Percentiles rank a stretch among this genome's conserved stretches.
Conservation (phyloP, 768 basidiomycete species). For the Boletus rufocinnamomeus region DNA sequence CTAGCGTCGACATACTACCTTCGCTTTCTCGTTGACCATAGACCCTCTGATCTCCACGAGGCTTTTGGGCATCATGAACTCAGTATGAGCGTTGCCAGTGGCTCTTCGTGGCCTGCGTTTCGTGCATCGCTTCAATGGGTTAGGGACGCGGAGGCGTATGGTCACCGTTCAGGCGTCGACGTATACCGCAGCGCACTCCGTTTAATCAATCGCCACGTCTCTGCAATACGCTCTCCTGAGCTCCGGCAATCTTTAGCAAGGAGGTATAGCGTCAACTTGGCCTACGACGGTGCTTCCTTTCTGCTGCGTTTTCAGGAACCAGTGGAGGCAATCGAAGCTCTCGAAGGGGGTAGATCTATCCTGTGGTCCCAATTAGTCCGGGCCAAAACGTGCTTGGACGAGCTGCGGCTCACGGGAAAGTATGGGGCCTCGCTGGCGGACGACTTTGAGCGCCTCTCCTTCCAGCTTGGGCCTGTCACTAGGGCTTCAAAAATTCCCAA, state of each 20-base stretch:
- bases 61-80: conserved; percentile 30
- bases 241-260: conserved; percentile 21
- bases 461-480: conserved; percentile 16
- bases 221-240: conserved; percentile 17
- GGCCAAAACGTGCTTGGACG: conserved; percentile 28
- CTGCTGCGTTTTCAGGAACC: conserved; percentile 26
- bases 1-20: conserved; percentile 27
- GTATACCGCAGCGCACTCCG: conserved; percentile 31
- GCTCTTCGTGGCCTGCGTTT: conserved; percentile 22
- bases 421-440: conserved; percentile 21
- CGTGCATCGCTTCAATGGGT: conserved; percentile 27
- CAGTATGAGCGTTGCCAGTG: conserved; percentile 18
- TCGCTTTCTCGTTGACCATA: conserved; percentile 25
- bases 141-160: conserved; percentile 21
- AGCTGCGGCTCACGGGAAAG: conserved; percentile 24
- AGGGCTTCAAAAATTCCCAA: conserved; percentile 16
- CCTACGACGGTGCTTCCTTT: conserved; percentile 31
- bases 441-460: conserved; percentile 24
- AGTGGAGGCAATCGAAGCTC: conserved; percentile 31
- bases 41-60: conserved; percentile 23
- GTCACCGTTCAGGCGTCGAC: conserved; percentile 32
- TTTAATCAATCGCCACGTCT: conserved; percentile 23
- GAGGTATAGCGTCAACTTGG: conserved; percentile 18
- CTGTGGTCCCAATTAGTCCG: conserved; percentile 38
- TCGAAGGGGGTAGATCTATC: conserved; percentile 37